Evolutionary conservation across 345 rosid species (phyloP).

Genomic region (Populus deltoides): DNA sequence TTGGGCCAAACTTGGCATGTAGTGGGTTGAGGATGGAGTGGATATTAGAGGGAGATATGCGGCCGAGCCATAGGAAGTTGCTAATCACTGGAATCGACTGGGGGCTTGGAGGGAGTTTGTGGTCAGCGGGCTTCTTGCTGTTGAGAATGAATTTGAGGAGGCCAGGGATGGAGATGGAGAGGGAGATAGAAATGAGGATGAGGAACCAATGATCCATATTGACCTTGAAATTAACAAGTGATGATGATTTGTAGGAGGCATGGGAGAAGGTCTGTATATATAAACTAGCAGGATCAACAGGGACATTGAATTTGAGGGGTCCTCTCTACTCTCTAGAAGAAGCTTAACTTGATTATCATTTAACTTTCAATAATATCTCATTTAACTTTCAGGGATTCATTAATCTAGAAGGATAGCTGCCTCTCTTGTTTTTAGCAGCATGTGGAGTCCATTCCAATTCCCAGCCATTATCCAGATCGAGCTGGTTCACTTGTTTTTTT

Average conservation of each 20-base stretch:
- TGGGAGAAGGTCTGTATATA: neutral
- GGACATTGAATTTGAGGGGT: too few species aligned
- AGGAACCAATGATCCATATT: neutral
- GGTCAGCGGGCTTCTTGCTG: neutral
- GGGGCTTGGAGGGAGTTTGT: neutral
- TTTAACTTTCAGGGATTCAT: too few species aligned
- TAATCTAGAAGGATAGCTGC: neutral
- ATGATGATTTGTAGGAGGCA: neutral
- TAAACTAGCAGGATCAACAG: too few species aligned
- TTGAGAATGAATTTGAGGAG: neutral
- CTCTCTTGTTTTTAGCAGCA: too few species aligned
- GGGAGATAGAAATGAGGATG: neutral
- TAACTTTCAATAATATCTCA: too few species aligned
- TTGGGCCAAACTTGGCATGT: conserved; percentile 11
- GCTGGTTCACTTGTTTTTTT: too few species aligned
- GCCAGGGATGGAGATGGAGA: neutral
- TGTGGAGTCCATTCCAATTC: too few species aligned
- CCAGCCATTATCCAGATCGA: too few species aligned
- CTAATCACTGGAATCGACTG: neutral
- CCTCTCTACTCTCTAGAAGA: too few species aligned
- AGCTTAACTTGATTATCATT: too few species aligned
- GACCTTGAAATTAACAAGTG: neutral
- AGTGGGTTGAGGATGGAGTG: neutral
- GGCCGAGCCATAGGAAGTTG: neutral
- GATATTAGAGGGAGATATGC: neutral